A percentile compares a stretch with the other conserved stretches of the same genome.
These are phyloP conservation scores for Xanthoconium separans DNA, from an alignment of 1,284 basidiomycete genomes.

Conservation along the genomic window DNA sequence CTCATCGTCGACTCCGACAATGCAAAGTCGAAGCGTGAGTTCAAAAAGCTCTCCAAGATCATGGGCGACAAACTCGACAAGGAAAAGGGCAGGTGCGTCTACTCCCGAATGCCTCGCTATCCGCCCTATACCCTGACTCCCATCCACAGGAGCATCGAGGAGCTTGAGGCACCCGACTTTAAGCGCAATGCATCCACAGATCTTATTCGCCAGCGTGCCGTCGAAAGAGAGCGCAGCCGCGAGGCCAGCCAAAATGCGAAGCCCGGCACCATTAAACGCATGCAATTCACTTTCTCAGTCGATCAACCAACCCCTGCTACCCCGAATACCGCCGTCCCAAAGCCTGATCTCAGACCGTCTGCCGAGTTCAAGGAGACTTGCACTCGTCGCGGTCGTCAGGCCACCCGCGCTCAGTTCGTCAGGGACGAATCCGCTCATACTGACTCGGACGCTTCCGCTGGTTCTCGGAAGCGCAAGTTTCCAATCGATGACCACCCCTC, in stretches of 20 bases:
- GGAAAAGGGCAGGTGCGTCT: constrained; percentile 76
- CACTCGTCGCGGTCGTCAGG: constrained; percentile 38
- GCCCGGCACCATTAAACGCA: constrained; percentile 72
- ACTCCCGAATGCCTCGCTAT: constrained; percentile 1
- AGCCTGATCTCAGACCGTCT: constrained; percentile 68
- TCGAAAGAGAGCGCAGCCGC: constrained; percentile 74
- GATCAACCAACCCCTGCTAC: constrained; percentile 59
- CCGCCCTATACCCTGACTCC: constrained; percentile 36
- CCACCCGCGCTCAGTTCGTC: constrained; percentile 34
- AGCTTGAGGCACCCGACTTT: constrained; percentile 76
- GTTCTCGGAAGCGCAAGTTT: constrained; percentile 40
- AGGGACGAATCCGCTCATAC: constrained; percentile 28
- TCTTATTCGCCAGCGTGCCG: constrained; percentile 73
- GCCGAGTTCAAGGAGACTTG: constrained; percentile 58
- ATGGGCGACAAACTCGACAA: constrained; percentile 88
- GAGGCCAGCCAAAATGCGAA: constrained; percentile 62
- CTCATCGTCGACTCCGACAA: constrained; percentile 86
- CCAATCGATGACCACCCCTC: constrained; percentile 25
- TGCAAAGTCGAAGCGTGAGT: constrained; percentile 80
- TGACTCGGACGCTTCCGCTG: constrained; percentile 33
- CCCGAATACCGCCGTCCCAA: constrained; percentile 46
- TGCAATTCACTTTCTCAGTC: constrained; percentile 83
- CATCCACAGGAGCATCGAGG: constrained; percentile 65
- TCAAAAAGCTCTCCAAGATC: constrained; percentile 78
- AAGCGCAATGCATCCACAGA: constrained; percentile 71